Base-by-base conservation (phyloP, 768 basidiomycete genomes). In the Epithele typhae region DNA sequence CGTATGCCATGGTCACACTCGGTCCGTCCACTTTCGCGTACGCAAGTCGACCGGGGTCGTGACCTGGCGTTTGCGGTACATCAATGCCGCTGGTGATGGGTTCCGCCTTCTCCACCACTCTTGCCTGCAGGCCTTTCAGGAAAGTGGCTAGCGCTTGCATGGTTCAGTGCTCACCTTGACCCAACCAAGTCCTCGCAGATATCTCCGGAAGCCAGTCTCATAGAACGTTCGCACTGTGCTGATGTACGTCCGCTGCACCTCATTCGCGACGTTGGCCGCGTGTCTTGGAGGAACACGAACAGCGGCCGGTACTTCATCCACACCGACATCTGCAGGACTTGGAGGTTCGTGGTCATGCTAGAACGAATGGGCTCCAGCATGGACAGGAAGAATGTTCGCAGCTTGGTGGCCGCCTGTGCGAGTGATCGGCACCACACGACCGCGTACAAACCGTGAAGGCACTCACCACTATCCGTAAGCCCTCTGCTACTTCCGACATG, bases 151-250 rank as follows among this genome's bases (percentile, higher is more conserved):
- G 14, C 7, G 7, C 27, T 30, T 30, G 27, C 7, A 8, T 4
- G 2, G 32, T 7, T 22, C 22, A 14, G n/a, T 15, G 35, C 68
- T 40, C 36, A 87, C 87, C 75, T 87, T 89, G 42, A 98, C 75
- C 66, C 74, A 81, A 27, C 82, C 78, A 38, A 99, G 70, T 59
- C 84, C 86, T 37, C 96, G 75, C 19, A 83, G 76, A 63, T 98
- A 99, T 35, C 96, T 72, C 51, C 96, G 73, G 63, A 97, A 94
- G 0, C 87, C 91, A 18, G 96, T 98, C 68, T 99, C 96, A 49
- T 92, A 97, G 63, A 96, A 99, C 18, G 89, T 77, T 33, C 93
- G 81, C 12, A 89, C 86, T 22, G 87, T 80, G 25, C 78, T 78
- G 23, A 87, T 69, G 63, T 99, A 99, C 3, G 89, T 84, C 42